Base-by-base conservation (phyloP, 169 alveolate species). In the Eimeria sp. region DNA sequence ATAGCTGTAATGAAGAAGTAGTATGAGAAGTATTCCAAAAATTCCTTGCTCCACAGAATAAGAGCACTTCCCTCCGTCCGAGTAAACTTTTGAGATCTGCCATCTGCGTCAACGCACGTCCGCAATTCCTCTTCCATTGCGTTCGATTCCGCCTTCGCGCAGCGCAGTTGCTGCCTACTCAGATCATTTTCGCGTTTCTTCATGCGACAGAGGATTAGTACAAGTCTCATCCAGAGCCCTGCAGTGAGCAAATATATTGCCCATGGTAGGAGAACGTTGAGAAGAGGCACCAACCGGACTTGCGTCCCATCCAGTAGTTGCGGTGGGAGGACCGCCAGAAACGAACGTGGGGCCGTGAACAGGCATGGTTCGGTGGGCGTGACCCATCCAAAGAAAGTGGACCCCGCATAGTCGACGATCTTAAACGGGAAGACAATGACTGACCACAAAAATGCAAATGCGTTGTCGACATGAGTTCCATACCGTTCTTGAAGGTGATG, bases 181-280 rank as follows among this genome's bases (percentile, higher is more conserved):
- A 87, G 30, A 9, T 87, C 63, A 27, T 63, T 87, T 63, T 63
- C 82, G 61, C 93, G 93, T 67, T 63, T 87, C 34, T 87, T 87
- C 93, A 87, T 61, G 47, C 61, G 83, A 27, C 83, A 58, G 40
- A 87, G 82, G 11, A 87, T 63, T 7, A 87, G 82, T 30, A 58
- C 82, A 6, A 87, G 65, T 10, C 93, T 73, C 93, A 87, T 20
- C 93, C 93, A 87, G 16, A 87, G 78, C 93, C 93, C 78, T 43
- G 82, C 93, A 22, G 93, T 87, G 65, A 63, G 9, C 34, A 63
- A 20, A 27, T 87, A 87, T 80, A 87, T 51, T 58, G 45, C 49
- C 93, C 93, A 87, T 3, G 93, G 93, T 63, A 87, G 27, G 82
- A 49, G 51, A 16, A 63, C 93, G 20, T 87, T 87, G 65, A 87